These are phyloP conservation scores for Geosmithia putterillii DNA, from an alignment of 2,329 filamentous ascomycete species.

Conservation along the genomic window DNA sequence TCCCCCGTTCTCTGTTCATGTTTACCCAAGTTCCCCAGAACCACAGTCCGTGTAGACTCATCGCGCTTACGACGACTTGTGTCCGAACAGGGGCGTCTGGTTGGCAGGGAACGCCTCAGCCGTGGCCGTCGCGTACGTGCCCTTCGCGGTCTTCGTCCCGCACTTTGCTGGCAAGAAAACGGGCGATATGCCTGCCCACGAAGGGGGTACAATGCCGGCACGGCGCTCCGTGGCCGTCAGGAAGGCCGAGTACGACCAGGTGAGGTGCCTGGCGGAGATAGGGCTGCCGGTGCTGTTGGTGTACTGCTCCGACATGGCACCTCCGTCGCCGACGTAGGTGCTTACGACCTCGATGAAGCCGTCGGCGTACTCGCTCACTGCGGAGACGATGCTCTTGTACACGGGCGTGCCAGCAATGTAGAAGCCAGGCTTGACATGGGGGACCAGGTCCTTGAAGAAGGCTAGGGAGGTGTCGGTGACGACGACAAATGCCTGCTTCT, in stretches of 20 bases:
- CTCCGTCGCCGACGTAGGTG: slow-evolving; percentile 48
- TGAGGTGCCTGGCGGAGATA: slow-evolving; percentile 55
- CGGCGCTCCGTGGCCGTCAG: slow-evolving; percentile 49
- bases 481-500: slow-evolving; percentile 46
- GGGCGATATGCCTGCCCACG: slow-evolving; percentile 37
- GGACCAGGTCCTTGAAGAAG: slow-evolving; percentile 60
- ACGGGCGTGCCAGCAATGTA: slow-evolving; percentile 36
- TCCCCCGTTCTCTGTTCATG: no score
- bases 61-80: no score
- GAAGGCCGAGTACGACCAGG: slow-evolving; percentile 64
- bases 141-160: slow-evolving; percentile 28
- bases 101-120: slow-evolving; percentile 33
- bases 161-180: slow-evolving; percentile 38
- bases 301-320: slow-evolving; percentile 58
- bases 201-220: slow-evolving; percentile 38
- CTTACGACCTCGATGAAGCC: slow-evolving; percentile 50
- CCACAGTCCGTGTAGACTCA: no score
- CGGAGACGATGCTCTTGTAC: slow-evolving; percentile 43
- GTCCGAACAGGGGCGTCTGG: slow-evolving; percentile 35
- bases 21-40: no score
- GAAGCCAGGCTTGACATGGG: slow-evolving; percentile 45
- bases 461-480: slow-evolving; percentile 52
- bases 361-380: slow-evolving; percentile 45
- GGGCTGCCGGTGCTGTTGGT: slow-evolving; percentile 37
- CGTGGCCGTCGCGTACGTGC: slow-evolving; percentile 38